A percentile compares a stretch with the other conserved stretches of the same genome.
These are phyloP conservation scores for Chionographis japonica DNA, from an alignment of 106 monocot species.

Conservation along the genomic window DNA sequence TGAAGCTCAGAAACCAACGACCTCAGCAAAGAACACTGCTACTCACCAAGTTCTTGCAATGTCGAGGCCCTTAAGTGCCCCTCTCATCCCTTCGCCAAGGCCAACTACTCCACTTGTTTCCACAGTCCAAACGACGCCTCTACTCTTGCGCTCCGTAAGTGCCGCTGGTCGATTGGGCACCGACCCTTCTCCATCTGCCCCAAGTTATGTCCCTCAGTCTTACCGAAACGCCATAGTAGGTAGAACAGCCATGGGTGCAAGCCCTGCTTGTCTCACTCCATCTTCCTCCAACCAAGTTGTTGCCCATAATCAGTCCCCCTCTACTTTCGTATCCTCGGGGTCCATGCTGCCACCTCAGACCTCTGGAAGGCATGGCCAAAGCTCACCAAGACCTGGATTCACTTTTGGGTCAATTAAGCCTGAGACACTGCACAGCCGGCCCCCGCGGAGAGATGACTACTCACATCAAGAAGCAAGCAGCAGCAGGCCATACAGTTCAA, in stretches of 20 bases:
- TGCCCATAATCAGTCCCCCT: slow-evolving; percentile 13
- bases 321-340: slow-evolving; percentile 15
- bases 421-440: slow-evolving; percentile 23
- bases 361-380: slow-evolving; percentile 20
- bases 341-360: slow-evolving; percentile 20
- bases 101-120: slow-evolving; percentile 29
- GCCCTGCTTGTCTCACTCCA: slow-evolving; percentile 9
- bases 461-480: slow-evolving; percentile 13
- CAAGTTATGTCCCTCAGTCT: slow-evolving; percentile 55
- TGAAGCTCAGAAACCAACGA: slow-evolving; percentile 37
- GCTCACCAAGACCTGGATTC: slow-evolving; percentile 24
- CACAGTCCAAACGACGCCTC: slow-evolving; percentile 28
- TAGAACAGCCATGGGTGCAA: slow-evolving; percentile 19
- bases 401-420: slow-evolving; percentile 57
- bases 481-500: neutral
- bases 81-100: slow-evolving; percentile 56
- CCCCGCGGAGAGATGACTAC: slow-evolving; percentile 16
- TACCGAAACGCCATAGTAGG: slow-evolving; percentile 89
- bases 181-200: slow-evolving; percentile 43
- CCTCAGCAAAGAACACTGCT: slow-evolving; percentile 17
- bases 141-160: slow-evolving; percentile 60
- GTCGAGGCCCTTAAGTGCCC: slow-evolving; percentile 81
- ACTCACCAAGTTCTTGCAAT: slow-evolving; percentile 19
- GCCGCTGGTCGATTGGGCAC: slow-evolving; percentile 49
- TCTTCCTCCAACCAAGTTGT: slow-evolving; percentile 12